These are phyloP conservation scores for Beauveria sp. DNA, from an alignment of 2,329 filamentous ascomycete genomes.

Conservation along the genomic window DNA sequence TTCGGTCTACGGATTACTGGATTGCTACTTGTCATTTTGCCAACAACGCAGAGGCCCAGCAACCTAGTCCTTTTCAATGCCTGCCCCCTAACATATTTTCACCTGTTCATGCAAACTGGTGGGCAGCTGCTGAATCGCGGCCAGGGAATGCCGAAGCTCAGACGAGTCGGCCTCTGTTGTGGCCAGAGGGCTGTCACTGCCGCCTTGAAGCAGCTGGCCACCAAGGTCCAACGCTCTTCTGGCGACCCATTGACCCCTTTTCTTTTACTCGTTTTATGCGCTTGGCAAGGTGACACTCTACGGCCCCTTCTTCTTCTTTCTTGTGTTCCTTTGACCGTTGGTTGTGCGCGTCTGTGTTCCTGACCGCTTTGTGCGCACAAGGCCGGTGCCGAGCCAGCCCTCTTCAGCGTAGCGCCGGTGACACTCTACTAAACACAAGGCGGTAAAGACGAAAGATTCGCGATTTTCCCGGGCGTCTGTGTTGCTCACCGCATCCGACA, in stretches of 20 bases:
- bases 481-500: background rate
- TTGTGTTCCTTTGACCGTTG: background rate
- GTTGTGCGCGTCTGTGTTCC: background rate
- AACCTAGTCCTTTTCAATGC: background rate
- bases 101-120: slow-evolving; percentile 2
- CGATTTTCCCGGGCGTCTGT: background rate
- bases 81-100: background rate
- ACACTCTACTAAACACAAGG: slow-evolving; percentile 1
- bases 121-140: background rate
- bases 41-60: background rate
- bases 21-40: background rate
- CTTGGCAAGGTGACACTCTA: background rate
- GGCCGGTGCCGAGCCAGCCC: background rate
- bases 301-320: background rate
- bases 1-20: too few relatives aligned
- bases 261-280: slow-evolving; percentile 1
- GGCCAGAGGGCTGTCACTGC: background rate
- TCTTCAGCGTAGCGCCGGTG: background rate
- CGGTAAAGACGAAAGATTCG: background rate
- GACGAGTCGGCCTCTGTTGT: background rate
- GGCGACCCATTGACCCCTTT: background rate
- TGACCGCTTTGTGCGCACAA: slow-evolving; percentile 4
- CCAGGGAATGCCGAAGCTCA: background rate
- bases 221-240: background rate
- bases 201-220: background rate